Conservation (phyloP, 2,329 filamentous ascomycete genomes). For the Aspergillus eucalypticola region DNA sequence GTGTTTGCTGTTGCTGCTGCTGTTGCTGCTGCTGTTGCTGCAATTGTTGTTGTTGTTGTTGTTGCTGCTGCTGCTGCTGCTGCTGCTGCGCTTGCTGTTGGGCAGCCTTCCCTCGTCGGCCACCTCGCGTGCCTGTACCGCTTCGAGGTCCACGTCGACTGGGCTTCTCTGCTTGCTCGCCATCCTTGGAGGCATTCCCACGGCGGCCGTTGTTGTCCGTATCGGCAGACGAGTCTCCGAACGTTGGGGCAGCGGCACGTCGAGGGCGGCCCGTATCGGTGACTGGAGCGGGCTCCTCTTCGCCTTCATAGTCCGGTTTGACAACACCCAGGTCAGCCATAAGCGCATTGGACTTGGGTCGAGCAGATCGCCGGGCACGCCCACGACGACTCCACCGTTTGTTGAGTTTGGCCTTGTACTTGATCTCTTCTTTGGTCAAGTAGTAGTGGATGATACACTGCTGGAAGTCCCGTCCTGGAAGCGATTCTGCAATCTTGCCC, state of each 20-base stretch:
- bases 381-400: constrained; percentile 48
- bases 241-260: constrained; percentile 52
- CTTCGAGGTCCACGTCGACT: constrained; percentile 37
- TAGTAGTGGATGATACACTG: constrained; percentile 55
- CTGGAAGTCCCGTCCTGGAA: constrained; percentile 49
- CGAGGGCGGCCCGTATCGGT: constrained; percentile 53
- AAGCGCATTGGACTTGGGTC: constrained; percentile 51
- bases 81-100: constrained; percentile 30
- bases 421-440: constrained; percentile 51
- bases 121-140: constrained; percentile 36
- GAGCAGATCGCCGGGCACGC: constrained; percentile 38
- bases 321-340: constrained; percentile 49
- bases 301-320: constrained; percentile 46
- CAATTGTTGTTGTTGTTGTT: constrained; percentile 13
- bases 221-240: constrained; percentile 44
- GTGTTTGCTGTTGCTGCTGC: constrained; percentile 20
- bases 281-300: constrained; percentile 46
- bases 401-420: constrained; percentile 52
- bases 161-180: constrained; percentile 39
- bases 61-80: constrained; percentile 21
- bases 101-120: constrained; percentile 35
- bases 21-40: constrained; percentile 25
- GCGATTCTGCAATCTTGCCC: constrained; percentile 51
- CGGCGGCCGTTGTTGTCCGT: constrained; percentile 37
- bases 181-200: constrained; percentile 35